A percentile compares a stretch with the other conserved stretches of the same genome.
Evolutionary conservation across 2,329 filamentous ascomycete genomes (phyloP).

Genomic region (Calycina herbarum): DNA sequence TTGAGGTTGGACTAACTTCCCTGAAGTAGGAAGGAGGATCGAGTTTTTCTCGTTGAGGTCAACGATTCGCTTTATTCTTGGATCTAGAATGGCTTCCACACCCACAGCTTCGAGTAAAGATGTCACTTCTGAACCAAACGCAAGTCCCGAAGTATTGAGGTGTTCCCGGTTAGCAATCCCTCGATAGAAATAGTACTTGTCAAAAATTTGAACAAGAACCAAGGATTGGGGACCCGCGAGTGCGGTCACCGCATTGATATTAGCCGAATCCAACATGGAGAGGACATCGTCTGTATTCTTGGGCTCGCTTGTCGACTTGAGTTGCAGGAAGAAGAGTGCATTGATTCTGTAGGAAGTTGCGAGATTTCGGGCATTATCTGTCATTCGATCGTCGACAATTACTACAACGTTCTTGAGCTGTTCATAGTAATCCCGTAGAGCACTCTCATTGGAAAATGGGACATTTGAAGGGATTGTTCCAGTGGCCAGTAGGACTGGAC

Average conservation of each 20-base stretch:
- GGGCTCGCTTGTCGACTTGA: slow-evolving; percentile 14
- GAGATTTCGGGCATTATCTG: slow-evolving; percentile 37
- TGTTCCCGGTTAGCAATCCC: not conserved
- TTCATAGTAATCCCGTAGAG: slow-evolving; percentile 25
- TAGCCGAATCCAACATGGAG: slow-evolving; percentile 26
- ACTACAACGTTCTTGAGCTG: slow-evolving; percentile 30
- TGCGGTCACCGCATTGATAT: slow-evolving; percentile 34
- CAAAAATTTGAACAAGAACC: slow-evolving; percentile 28
- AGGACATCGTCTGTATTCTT: slow-evolving; percentile 20
- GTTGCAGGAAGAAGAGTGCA: slow-evolving; percentile 33
- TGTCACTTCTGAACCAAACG: not conserved
- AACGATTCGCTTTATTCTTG: slow-evolving; percentile 24
- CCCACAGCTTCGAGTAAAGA: slow-evolving; percentile 16
- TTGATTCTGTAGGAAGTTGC: slow-evolving; percentile 33
- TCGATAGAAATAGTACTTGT: slow-evolving; percentile 21
- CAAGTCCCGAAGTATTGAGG: not conserved
- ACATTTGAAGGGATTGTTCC: slow-evolving; percentile 22
- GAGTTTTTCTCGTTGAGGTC: slow-evolving; percentile 21
- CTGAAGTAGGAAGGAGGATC: slow-evolving; percentile 22
- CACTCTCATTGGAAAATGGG: slow-evolving; percentile 23
- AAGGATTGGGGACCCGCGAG: slow-evolving; percentile 33
- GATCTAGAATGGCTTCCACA: slow-evolving; percentile 20
- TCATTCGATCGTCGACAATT: slow-evolving; percentile 37
- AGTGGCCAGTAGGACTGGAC: slow-evolving; percentile 27
- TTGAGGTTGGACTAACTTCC: not conserved